A percentile compares a stretch with the other conserved stretches of the same genome.
phyloP scores from a whole-genome alignment of 1,139 yeast species.

The Magnusiomyces suaveolens region DNA sequence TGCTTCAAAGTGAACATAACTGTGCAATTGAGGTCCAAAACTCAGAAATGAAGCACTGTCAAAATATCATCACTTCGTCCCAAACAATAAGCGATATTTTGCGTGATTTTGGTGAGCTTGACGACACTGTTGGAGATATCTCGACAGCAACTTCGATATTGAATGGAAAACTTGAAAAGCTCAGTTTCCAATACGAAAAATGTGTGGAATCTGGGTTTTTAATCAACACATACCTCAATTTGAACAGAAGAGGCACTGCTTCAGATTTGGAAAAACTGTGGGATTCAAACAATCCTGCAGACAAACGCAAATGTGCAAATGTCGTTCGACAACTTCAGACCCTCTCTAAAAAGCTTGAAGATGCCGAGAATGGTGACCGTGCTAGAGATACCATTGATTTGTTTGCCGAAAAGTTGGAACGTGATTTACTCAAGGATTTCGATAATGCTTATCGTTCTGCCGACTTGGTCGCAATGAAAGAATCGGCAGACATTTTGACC shows the following conservation, averaged over 20 bases:
- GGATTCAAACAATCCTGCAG: conserved; percentile 35
- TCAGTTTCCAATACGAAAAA: conserved; percentile 68
- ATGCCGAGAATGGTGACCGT: conserved; percentile 37
- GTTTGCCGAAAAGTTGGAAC: conserved; percentile 71
- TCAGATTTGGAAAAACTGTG: conserved; percentile 38
- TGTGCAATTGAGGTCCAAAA: conserved; percentile 49
- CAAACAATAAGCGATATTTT: conserved; percentile 16
- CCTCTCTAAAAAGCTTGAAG: conserved; percentile 46
- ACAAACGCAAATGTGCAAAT: conserved; percentile 57
- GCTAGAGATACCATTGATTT: conserved; percentile 48
- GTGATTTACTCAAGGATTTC: conserved; percentile 37
- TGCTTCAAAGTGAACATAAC: conserved; percentile 40
- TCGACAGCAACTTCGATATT: conserved; percentile 61
- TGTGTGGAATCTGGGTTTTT: conserved; percentile 65
- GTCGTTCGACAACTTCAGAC: conserved; percentile 56
- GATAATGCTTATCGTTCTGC: conserved; percentile 40
- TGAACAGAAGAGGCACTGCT: conserved; percentile 52
- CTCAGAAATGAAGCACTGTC: conserved; percentile 59
- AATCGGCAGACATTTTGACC: conserved; percentile 65
- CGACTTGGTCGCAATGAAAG: conserved; percentile 64
- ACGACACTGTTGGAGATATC: conserved; percentile 43
- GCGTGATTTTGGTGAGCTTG: conserved; percentile 49
- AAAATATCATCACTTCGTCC: conserved; percentile 41
- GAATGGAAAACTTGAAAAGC: conserved; percentile 62
- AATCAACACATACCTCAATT: conserved; percentile 68